phyloP scores from a whole-genome alignment of 495 filamentous ascomycete genomes.

The Bathelium albidoporum region DNA sequence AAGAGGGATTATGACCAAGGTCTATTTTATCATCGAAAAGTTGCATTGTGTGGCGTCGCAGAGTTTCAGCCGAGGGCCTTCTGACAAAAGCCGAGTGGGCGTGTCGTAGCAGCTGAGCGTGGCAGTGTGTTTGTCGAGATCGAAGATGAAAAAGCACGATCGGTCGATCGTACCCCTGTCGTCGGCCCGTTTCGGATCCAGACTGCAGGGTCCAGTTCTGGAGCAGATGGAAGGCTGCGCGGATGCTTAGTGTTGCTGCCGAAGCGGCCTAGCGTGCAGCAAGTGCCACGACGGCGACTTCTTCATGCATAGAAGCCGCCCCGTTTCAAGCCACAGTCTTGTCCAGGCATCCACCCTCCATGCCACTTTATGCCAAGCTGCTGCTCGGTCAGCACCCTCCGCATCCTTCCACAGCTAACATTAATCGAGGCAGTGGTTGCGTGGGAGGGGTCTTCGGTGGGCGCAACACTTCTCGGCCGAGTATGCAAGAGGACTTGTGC shows the following conservation, averaged over 20 bases:
- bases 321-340: slow-evolving; percentile 5
- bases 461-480: neutral
- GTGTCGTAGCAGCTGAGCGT: neutral
- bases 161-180: neutral
- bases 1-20: neutral
- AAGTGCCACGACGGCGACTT: too few relatives aligned
- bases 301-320: too few relatives aligned
- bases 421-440: too few relatives aligned
- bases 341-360: neutral
- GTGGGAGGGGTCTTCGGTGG: too few relatives aligned
- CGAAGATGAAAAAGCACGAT: neutral
- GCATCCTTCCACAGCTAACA: neutral
- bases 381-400: neutral
- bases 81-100: neutral
- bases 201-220: neutral
- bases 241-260: too few relatives aligned
- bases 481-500: neutral
- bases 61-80: neutral
- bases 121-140: too few relatives aligned
- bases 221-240: too few relatives aligned
- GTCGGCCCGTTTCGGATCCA: neutral
- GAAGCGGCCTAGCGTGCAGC: too few relatives aligned
- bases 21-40: neutral
- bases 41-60: neutral
- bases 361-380: neutral